These are phyloP conservation scores for Lichina pygmaea DNA, from an alignment of 495 filamentous ascomycete species.

Conservation along the genomic window DNA sequence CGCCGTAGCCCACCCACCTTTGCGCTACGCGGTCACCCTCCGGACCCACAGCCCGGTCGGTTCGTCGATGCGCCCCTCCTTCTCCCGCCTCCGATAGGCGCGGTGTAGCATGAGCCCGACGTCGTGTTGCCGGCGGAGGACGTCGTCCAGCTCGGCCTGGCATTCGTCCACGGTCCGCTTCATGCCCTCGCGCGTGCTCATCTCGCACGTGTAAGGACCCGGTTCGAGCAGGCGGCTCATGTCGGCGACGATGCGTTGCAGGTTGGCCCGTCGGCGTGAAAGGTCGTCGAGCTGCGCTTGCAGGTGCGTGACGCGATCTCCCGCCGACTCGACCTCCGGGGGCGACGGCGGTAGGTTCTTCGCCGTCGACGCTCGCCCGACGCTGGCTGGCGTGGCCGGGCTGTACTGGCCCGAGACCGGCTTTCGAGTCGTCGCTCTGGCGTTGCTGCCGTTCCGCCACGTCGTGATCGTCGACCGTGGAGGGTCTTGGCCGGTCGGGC, in stretches of 20 bases:
- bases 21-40: conserved; percentile 21
- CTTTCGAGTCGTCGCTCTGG: conserved; percentile 6
- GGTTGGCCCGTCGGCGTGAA: conserved; percentile 35
- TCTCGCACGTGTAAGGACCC: conserved; percentile 26
- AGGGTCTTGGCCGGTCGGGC: neutral
- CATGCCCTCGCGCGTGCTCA: conserved; percentile 32
- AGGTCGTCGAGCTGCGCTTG: conserved; percentile 40
- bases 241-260: conserved; percentile 43
- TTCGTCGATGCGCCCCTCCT: conserved; percentile 31
- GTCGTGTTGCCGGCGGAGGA: conserved; percentile 62
- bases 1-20: neutral
- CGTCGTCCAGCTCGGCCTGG: conserved; percentile 48
- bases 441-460: conserved; percentile 3
- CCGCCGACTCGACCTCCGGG: conserved; percentile 23
- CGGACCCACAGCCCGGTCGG: conserved; percentile 61
- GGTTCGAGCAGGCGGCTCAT: conserved; percentile 37
- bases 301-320: conserved; percentile 34
- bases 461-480: conserved; percentile 18
- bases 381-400: conserved; percentile 1
- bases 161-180: conserved; percentile 45
- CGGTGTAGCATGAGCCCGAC: conserved; percentile 58
- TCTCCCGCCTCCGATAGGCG: conserved; percentile 37
- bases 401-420: conserved; percentile 8
- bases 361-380: conserved; percentile 6
- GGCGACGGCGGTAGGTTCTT: conserved; percentile 32